Evolutionary conservation across 768 basidiomycete genomes (phyloP).

Genomic region (Lactifluus rugatus): DNA sequence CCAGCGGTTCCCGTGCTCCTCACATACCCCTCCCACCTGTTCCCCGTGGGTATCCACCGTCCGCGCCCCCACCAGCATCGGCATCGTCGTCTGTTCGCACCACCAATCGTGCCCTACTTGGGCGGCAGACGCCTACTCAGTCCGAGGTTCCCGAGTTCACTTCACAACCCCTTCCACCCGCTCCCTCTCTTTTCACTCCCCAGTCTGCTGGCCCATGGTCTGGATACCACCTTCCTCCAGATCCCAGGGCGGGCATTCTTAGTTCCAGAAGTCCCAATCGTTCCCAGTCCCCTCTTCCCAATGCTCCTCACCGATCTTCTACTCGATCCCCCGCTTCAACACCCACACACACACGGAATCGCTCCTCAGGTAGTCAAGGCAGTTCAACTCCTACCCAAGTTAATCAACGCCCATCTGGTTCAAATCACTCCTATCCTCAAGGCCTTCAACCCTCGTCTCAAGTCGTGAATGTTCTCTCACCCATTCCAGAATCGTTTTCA

Average conservation of each 20-base stretch:
- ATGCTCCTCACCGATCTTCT: conserved; percentile 23
- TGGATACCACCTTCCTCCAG: conserved; percentile 46
- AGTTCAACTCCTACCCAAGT: conserved; percentile 24
- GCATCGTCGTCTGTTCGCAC: conserved; percentile 28
- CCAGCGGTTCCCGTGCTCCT: conserved; percentile 34
- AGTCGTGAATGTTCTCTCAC: conserved; percentile 45
- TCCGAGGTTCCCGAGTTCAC: conserved; percentile 36
- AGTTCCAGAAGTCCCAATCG: conserved; percentile 27
- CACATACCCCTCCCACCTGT: conserved; percentile 63
- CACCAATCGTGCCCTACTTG: conserved; percentile 22
- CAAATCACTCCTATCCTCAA: conserved; percentile 51
- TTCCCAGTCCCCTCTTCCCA: conserved; percentile 33
- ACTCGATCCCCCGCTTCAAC: conserved; percentile 27
- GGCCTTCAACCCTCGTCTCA: conserved; percentile 38
- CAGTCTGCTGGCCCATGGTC: conserved; percentile 20
- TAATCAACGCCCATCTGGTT: conserved; percentile 30
- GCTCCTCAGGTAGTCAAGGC: conserved; percentile 34
- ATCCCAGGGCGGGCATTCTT: conserved; percentile 47
- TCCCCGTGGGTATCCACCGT: conserved; percentile 50
- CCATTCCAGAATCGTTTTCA: conserved; percentile 59
- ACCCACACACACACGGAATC: conserved; percentile 40
- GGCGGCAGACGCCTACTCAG: conserved; percentile 49
- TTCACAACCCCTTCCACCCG: conserved; percentile 28
- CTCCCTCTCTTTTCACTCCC: conserved; percentile 26
- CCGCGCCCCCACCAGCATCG: conserved; percentile 20